Evolutionary conservation across 108 stramenopile species (phyloP), one percentile per base, ranked within the genome.

Genomic region (Parietichytrium sp.): DNA sequence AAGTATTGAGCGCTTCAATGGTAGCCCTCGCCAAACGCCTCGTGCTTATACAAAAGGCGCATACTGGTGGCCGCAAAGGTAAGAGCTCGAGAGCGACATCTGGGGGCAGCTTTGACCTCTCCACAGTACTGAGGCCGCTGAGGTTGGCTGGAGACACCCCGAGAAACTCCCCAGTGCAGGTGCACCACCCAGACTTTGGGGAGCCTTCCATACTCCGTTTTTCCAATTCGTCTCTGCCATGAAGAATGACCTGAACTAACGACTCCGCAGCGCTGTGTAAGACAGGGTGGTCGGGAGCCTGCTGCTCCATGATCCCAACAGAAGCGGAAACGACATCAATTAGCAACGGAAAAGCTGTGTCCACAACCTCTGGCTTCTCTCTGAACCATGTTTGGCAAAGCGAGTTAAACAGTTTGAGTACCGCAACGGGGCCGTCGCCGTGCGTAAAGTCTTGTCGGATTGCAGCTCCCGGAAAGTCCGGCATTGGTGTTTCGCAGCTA

Each of bases 141-240:
- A 45, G 38, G 6, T 45, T n/a, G 29, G 61, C 61, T 0, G 45
- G 61, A 7, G 61, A 42, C 0, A 72, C 61, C 6, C 61, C 61
- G 6, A 72, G 61, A 72, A 72, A 72, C 23, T 72, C 61, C 20
- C 61, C 61, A 2, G 45, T 45, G 20, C 61, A 72, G 20, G 36
- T 72, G 61, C 61, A 72, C 33, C 38, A 72, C 45, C 38, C 3
- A 25, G 13, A 7, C 61, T 27, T 6, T 23, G 33, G 33, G 38
- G n/a, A 7, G 61, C n/a, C 42, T 72, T 72, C 38, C n/a, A n/a
- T n/a, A n/a, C n/a, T n/a, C n/a, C 61, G 61, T 27, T 38, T 72
- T 45, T 72, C 61, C 20, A 72, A 42, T 42, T 72, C 61, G 2
- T 72, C 61, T n/a, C 61, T 33, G 20, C 38, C 45, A n/a, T 45